Conservation (phyloP, 345 rosid genomes). For the Gossypium sturtianum region DNA sequence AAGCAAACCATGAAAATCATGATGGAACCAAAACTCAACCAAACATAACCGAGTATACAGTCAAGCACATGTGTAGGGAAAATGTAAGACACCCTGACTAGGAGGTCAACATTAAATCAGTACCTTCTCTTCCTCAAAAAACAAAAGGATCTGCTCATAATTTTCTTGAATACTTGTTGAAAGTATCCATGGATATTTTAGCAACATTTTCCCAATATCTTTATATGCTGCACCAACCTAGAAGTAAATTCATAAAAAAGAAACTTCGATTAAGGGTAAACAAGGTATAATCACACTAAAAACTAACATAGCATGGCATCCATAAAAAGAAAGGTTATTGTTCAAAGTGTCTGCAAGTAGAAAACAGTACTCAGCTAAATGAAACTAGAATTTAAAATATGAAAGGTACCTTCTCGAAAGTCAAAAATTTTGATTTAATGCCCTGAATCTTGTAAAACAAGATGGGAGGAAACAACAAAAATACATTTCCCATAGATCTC, state of each 20-base stretch:
- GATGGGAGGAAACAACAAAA: constrained; percentile 71
- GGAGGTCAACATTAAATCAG: constrained; percentile 3
- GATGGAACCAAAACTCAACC: background rate
- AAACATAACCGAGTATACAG: background rate
- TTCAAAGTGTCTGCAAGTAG: background rate
- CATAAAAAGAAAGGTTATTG: background rate
- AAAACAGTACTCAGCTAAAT: background rate
- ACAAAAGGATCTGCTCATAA: constrained; percentile 38
- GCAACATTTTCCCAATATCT: constrained; percentile 52
- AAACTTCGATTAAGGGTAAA: constrained; percentile 18
- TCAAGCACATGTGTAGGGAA: background rate
- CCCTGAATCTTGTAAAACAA: constrained; percentile 35
- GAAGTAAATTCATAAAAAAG: constrained; percentile 5
- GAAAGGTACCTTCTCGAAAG: constrained; percentile 50
- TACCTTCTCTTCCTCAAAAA: constrained; percentile 60
- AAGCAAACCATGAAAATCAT: background rate
- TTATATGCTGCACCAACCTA: constrained; percentile 45
- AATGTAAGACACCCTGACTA: background rate
- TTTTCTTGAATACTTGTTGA: constrained; percentile 61
- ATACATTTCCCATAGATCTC: constrained; percentile 32
- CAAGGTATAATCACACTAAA: background rate
- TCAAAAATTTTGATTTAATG: constrained; percentile 35
- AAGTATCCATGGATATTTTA: constrained; percentile 84
- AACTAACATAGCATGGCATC: background rate
- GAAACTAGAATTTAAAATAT: background rate